Evolutionary conservation across 2,329 filamentous ascomycete genomes (phyloP).

Genomic region (Penicillium decumbens): DNA sequence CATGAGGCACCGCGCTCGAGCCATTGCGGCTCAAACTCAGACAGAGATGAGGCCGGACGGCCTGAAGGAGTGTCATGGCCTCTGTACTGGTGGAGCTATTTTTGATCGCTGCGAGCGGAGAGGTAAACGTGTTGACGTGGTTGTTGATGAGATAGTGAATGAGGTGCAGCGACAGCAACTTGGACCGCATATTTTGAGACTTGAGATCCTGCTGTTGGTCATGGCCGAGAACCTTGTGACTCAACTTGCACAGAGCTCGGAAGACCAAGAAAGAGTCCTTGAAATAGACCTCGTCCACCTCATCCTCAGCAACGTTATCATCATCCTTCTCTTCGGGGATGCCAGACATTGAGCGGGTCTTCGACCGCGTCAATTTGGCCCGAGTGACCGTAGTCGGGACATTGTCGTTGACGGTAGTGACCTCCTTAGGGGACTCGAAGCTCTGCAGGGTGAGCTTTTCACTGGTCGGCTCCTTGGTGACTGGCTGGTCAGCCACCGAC

Average conservation of each 20-base stretch:
- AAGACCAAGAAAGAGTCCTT: constrained; percentile 97
- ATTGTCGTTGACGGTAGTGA: constrained; percentile 61
- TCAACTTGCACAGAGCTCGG: constrained; percentile 94
- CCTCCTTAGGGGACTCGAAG: constrained; percentile 65
- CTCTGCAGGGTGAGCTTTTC: constrained; percentile 64
- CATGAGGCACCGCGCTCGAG: constrained; percentile 81
- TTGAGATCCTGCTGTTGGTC: constrained; percentile 91
- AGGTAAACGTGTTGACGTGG: constrained; percentile 84
- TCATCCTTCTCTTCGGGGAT: constrained; percentile 37
- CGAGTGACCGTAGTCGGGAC: constrained; percentile 63
- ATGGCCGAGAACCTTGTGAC: constrained; percentile 81
- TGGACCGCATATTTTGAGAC: constrained; percentile 94
- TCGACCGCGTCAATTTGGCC: constrained; percentile 47
- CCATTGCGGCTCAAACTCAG: constrained; percentile 92
- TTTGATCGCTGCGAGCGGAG: constrained; percentile 84
- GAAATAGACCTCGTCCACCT: constrained; percentile 93
- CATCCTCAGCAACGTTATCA: constrained; percentile 49
- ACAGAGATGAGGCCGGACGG: constrained; percentile 94
- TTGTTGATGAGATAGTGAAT: constrained; percentile 95
- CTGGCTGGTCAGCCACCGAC: constrained; percentile 38
- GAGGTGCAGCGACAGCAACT: constrained; percentile 88
- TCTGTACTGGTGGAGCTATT: constrained; percentile 80
- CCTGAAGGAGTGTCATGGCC: constrained; percentile 84
- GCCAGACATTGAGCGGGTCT: constrained; percentile 43
- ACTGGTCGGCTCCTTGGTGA: constrained; percentile 48